Percentiles rank a stretch among this genome's conserved stretches.
phyloP scores from a whole-genome alignment of 805 yeast genomes.

The Candida namnaoensis region DNA sequence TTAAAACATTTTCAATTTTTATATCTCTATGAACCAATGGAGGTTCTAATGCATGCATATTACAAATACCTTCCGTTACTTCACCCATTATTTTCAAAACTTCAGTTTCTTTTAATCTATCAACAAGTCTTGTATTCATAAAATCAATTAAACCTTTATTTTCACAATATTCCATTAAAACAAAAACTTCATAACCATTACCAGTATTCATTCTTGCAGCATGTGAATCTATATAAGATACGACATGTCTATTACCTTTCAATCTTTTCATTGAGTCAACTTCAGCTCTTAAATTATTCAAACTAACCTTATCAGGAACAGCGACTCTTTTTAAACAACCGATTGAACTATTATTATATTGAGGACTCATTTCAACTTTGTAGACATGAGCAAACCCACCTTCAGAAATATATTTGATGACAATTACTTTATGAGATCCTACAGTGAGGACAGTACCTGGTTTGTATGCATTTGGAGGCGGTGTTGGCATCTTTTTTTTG shows the following conservation, averaged over 20 bases:
- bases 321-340: slow-evolving; percentile 94
- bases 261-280: slow-evolving; percentile 95
- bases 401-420: slow-evolving; percentile 67
- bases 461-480: slow-evolving; percentile 54
- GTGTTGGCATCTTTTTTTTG: slow-evolving; percentile 24
- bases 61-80: slow-evolving; percentile 64
- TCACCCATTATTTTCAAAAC: slow-evolving; percentile 62
- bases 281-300: slow-evolving; percentile 82
- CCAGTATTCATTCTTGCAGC: slow-evolving; percentile 60
- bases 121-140: slow-evolving; percentile 64
- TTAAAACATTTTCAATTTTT: slow-evolving; percentile 72
- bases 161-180: slow-evolving; percentile 75
- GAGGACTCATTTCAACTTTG: slow-evolving; percentile 60
- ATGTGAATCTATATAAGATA: slow-evolving; percentile 89
- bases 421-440: slow-evolving; percentile 69
- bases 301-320: slow-evolving; percentile 82
- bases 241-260: slow-evolving; percentile 70
- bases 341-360: slow-evolving; percentile 37
- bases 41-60: slow-evolving; percentile 67
- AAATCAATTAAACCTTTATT: slow-evolving; percentile 71
- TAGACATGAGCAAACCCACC: slow-evolving; percentile 98
- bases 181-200: slow-evolving; percentile 65
- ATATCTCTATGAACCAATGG: slow-evolving; percentile 74
- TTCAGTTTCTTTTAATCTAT: slow-evolving; percentile 61
- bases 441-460: slow-evolving; percentile 78